Conservation (phyloP, 2,329 filamentous ascomycete species). For the Domatiomyces globalis region DNA sequence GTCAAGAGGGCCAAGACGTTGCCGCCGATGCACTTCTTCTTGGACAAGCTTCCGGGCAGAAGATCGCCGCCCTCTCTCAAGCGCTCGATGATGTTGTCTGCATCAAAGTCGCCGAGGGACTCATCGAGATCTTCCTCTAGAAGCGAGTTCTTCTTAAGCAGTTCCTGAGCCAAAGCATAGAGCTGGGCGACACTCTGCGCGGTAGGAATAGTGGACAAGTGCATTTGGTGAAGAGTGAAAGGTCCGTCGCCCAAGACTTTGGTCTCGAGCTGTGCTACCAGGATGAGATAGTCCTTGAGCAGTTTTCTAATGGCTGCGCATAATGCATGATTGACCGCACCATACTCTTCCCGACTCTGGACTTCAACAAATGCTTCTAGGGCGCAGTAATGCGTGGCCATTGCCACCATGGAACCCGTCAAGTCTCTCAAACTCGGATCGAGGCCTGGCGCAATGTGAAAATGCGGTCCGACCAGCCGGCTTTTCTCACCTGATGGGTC, state of each 20-base stretch:
- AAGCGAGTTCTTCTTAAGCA: constrained; percentile 75
- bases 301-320: constrained; percentile 89
- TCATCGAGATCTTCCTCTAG: constrained; percentile 65
- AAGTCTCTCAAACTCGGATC: constrained; percentile 86
- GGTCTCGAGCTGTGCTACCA: constrained; percentile 85
- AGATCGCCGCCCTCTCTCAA: constrained; percentile 76
- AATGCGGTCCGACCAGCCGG: constrained; percentile 66
- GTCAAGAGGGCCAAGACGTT: constrained; percentile 82
- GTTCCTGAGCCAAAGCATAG: constrained; percentile 72
- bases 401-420: constrained; percentile 75
- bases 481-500: constrained; percentile 76
- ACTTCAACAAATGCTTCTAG: constrained; percentile 89
- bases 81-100: constrained; percentile 85
- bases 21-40: constrained; percentile 94
- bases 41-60: constrained; percentile 62
- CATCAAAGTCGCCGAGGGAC: constrained; percentile 59
- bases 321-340: constrained; percentile 85
- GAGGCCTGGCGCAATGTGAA: constrained; percentile 64
- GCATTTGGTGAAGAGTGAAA: constrained; percentile 86
- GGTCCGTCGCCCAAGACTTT: constrained; percentile 77
- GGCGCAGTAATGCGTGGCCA: constrained; percentile 85
- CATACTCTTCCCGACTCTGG: constrained; percentile 83
- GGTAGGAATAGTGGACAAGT: constrained; percentile 79
- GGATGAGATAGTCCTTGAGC: constrained; percentile 81
- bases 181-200: constrained; percentile 83